Evolutionary conservation across 2,329 filamentous ascomycete species (phyloP), one percentile per base, ranked within the genome.

Genomic region (Fusarium brachygibbosum): DNA sequence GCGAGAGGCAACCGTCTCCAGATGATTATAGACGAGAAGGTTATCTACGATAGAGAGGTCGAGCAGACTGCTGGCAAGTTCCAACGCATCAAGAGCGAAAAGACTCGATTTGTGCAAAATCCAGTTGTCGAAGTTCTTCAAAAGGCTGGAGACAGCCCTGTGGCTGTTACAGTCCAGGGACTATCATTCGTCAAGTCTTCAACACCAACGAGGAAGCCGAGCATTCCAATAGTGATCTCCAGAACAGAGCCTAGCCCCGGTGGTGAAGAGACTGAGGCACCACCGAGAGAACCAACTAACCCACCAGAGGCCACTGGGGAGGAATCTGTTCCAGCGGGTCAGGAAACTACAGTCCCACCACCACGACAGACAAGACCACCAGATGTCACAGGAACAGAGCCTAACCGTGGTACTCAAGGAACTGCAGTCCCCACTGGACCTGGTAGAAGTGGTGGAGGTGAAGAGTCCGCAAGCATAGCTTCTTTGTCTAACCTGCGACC

Each of bases 11-110:
- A 32, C 6, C 23, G 52, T 10, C 52, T 56, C 5, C 41, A 32
- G 19, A 40, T 56, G 52, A 25, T 56, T 12, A 21, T 56, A 41
- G 29, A 56, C 25, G 41, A 56, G 12, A 56, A 48, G 4, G 10
- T 21, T 2, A 31, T 56, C 10, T 56, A 48, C 7, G 21, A 56
- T 8, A 31, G 29, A 21, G 41, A 56, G 17, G n/a, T 56, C 11
- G 11, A 31, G 19, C 23, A 21, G 13, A 49, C 52, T 8, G 32
- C 16, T 6, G 41, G 42, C 2, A 56, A n/a, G 5, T 56, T 56
- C 19, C n/a, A 46, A 7, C 14, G 28, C 14, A 29, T 56, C 11
- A 37, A 19, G 11, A 56, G 52, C 1, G 52, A 56, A 23, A 56
- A 49, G 41, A 49, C 52, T 2, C 29, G 9, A n/a, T 38, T 48